Percentiles rank a stretch among this genome's conserved stretches.
Evolutionary conservation across 192 early-diverging fungal genomes (phyloP).

Genomic region (Glomus cerebriforme): DNA sequence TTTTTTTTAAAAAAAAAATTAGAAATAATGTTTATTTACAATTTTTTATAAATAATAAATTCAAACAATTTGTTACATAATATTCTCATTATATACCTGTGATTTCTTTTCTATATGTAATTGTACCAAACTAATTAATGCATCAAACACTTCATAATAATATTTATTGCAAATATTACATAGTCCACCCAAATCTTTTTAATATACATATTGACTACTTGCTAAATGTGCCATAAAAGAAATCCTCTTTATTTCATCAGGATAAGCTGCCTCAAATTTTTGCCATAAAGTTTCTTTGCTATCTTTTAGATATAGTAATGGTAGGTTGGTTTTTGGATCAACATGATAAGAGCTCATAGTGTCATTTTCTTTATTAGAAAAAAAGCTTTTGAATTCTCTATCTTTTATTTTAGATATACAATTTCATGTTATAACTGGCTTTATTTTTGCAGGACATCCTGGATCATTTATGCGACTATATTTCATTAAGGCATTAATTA

Average conservation of each 20-base stretch:
- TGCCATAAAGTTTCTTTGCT: too few relatives aligned
- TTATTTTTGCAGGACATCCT: background rate
- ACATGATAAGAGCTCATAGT: too few relatives aligned
- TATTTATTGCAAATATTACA: slow-evolving; percentile 11
- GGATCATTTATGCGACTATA: background rate
- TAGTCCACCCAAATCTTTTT: background rate
- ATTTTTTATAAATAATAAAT: too few relatives aligned
- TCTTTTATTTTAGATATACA: background rate
- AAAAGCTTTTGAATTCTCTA: background rate
- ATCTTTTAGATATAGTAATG: too few relatives aligned
- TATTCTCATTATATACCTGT: background rate
- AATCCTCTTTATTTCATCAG: background rate
- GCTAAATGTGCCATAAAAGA: background rate
- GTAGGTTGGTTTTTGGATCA: too few relatives aligned
- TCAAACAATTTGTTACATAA: too few relatives aligned
- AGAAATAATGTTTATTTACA: background rate
- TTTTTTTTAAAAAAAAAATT: too few relatives aligned
- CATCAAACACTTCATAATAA: background rate
- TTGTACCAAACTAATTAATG: background rate
- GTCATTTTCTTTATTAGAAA: background rate
- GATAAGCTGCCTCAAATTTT: too few relatives aligned
- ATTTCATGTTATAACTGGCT: background rate
- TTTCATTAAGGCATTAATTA: background rate
- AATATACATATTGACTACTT: background rate
- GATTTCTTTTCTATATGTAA: background rate